These are phyloP conservation scores for Corchorus capsularis DNA, from an alignment of 345 rosid species.

Conservation along the genomic window DNA sequence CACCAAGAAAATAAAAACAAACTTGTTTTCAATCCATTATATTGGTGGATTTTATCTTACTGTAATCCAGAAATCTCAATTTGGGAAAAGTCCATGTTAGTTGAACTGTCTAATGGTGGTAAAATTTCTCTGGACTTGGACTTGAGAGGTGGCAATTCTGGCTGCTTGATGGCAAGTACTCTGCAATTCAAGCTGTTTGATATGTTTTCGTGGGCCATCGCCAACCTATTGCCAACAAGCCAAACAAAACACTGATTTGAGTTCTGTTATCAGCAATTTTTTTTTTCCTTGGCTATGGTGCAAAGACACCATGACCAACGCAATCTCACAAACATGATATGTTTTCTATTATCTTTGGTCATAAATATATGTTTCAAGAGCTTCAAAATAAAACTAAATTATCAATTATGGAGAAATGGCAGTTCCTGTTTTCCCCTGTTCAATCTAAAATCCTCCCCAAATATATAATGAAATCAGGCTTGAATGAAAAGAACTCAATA, in stretches of 20 bases:
- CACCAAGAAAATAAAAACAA: background rate
- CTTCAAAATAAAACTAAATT: background rate
- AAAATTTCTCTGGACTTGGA: slow-evolving; percentile 15
- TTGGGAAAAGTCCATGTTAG: slow-evolving; percentile 72
- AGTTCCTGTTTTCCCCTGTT: no score
- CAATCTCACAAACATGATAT: background rate
- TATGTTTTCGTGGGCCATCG: slow-evolving; percentile 45
- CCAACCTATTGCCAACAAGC: slow-evolving; percentile 47
- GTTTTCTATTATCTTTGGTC: background rate
- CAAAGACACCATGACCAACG: background rate
- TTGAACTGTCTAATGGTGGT: slow-evolving; percentile 36
- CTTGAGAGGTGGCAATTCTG: slow-evolving; percentile 28
- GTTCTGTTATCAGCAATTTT: background rate
- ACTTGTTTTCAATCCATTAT: background rate
- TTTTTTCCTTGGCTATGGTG: slow-evolving; percentile 3
- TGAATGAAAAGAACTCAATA: no score
- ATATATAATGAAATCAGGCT: no score
- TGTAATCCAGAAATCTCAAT: slow-evolving; percentile 55
- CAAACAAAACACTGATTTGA: slow-evolving; percentile 16
- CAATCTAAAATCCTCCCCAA: no score
- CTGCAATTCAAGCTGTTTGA: slow-evolving; percentile 53
- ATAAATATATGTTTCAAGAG: background rate
- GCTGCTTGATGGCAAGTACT: slow-evolving; percentile 66
- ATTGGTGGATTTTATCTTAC: slow-evolving; percentile 36
- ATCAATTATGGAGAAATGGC: no score